Percentiles rank a stretch among this genome's conserved stretches.
Conservation (phyloP, 108 stramenopile species). For the Cyclotella cryptica region DNA sequence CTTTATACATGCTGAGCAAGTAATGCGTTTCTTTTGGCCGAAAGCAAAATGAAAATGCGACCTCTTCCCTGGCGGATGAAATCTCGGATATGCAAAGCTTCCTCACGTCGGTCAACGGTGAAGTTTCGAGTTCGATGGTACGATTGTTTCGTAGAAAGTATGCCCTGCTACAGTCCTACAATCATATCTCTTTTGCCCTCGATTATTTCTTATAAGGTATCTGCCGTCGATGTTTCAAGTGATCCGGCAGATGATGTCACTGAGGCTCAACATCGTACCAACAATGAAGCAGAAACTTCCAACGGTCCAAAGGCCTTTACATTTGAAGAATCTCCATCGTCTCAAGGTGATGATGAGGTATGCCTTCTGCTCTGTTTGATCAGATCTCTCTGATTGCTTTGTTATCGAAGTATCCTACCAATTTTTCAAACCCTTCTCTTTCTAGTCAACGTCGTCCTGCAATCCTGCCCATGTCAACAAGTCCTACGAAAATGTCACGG, state of each 20-base stretch:
- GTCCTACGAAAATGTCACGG: slow-evolving; percentile 3
- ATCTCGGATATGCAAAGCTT: slow-evolving; percentile 3
- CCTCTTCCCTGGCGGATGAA: slow-evolving; percentile 7
- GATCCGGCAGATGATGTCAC: too few species aligned
- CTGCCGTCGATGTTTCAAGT: too few species aligned
- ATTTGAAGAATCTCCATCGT: neutral
- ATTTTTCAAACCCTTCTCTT: neutral
- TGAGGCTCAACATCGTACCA: too few species aligned
- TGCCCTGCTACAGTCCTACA: too few species aligned
- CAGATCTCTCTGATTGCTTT: neutral
- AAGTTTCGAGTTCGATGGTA: neutral
- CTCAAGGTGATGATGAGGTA: neutral
- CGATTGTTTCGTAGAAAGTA: too few species aligned
- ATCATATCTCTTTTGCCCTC: too few species aligned
- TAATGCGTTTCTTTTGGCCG: neutral
- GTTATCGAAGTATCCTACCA: neutral
- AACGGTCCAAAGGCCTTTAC: neutral
- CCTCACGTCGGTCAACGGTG: neutral
- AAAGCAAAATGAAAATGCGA: neutral
- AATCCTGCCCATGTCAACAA: neutral
- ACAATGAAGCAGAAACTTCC: neutral
- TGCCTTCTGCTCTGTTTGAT: neutral
- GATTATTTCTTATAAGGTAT: too few species aligned
- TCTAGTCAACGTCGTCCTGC: neutral
- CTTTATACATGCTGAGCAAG: too few species aligned